Percentiles rank a stretch among this genome's conserved stretches.
These are phyloP conservation scores for Blastobotrys ciferrii DNA, from an alignment of 1,139 yeast genomes.

Conservation along the genomic window DNA sequence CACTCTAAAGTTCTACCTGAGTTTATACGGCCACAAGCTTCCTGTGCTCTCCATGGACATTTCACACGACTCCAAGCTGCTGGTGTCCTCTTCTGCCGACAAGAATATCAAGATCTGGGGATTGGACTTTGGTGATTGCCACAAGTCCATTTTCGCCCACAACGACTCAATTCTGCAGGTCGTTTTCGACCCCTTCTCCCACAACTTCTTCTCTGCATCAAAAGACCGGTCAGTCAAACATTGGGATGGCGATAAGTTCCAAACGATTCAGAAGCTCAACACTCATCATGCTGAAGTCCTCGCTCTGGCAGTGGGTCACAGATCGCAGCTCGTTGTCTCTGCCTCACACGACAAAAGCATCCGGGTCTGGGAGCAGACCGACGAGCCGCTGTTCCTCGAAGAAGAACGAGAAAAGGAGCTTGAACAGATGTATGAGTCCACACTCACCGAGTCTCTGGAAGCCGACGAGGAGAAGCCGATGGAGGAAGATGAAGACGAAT, in stretches of 20 bases:
- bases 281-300: constrained; percentile 91
- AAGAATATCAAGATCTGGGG: constrained; percentile 98
- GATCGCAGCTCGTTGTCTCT: constrained; percentile 74
- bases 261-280: constrained; percentile 80
- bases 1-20: constrained; percentile 78
- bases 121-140: constrained; percentile 97
- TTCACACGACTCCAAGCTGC: constrained; percentile 78
- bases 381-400: constrained; percentile 89
- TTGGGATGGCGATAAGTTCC: constrained; percentile 98
- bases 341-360: constrained; percentile 93
- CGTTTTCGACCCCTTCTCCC: constrained; percentile 75
- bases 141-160: constrained; percentile 92
- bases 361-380: constrained; percentile 87
- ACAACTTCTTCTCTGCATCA: constrained; percentile 85
- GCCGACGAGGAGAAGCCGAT: constrained; percentile 42
- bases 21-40: constrained; percentile 91
- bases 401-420: constrained; percentile 95
- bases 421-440: constrained; percentile 85
- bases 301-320: constrained; percentile 74
- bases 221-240: constrained; percentile 88
- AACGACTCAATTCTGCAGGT: constrained; percentile 94
- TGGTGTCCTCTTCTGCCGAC: constrained; percentile 93
- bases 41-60: constrained; percentile 84
- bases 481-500: constrained; percentile 48
- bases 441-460: constrained; percentile 68